Evolutionary conservation across 2,329 filamentous ascomycete species (phyloP).

Genomic region (Didymella pomorum): DNA sequence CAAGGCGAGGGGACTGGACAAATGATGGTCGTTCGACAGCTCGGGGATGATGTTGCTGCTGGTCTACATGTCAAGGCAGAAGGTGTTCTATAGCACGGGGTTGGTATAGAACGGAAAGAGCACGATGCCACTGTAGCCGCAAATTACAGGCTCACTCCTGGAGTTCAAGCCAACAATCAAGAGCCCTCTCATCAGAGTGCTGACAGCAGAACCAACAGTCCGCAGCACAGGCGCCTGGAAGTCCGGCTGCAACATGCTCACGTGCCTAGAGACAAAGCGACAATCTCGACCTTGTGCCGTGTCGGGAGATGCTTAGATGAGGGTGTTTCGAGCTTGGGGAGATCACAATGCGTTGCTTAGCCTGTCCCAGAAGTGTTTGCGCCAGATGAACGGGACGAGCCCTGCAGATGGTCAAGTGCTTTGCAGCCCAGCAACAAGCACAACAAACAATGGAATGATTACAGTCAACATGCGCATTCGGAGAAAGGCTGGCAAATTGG

Average conservation of each 20-base stretch:
- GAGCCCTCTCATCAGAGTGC: constrained; percentile 19
- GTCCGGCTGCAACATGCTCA: constrained; percentile 21
- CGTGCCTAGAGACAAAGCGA: not conserved
- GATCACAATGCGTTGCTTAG: constrained; percentile 42
- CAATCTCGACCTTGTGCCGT: constrained; percentile 10
- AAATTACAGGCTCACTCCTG: not conserved
- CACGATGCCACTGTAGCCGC: not conserved
- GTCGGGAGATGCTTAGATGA: constrained; percentile 32
- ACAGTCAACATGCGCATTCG: constrained; percentile 2
- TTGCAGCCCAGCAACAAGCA: constrained; percentile 7
- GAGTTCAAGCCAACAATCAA: not conserved
- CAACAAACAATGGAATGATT: constrained; percentile 13
- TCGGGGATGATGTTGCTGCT: not conserved
- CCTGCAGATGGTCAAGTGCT: not conserved
- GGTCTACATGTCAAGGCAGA: not conserved
- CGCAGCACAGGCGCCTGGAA: constrained; percentile 16
- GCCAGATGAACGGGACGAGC: constrained; percentile 1
- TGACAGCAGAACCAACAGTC: constrained; percentile 28
- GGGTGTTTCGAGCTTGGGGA: constrained; percentile 36
- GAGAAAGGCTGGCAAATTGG: constrained; percentile 6
- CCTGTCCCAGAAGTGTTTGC: constrained; percentile 38
- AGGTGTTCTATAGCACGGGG: not conserved
- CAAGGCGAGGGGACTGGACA: constrained; percentile 66
- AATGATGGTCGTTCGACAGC: constrained; percentile 46
- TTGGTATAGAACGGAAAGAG: not conserved